A percentile compares a stretch with the other conserved stretches of the same genome.
These are phyloP conservation scores for Zymoseptoria crescenta DNA, from an alignment of 2,329 filamentous ascomycete genomes.

Conservation along the genomic window DNA sequence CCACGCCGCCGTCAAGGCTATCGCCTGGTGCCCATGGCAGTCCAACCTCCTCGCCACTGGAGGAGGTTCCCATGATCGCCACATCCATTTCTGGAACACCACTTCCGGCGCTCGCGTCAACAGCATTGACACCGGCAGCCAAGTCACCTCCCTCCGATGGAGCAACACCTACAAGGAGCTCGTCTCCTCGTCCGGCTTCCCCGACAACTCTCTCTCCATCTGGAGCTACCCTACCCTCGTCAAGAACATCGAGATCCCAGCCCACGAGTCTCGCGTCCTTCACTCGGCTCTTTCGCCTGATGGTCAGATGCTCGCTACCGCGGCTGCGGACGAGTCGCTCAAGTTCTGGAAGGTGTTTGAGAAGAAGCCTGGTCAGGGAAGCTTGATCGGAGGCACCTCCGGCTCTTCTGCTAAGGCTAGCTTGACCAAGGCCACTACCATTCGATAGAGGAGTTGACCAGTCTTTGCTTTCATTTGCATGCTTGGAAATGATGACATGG, in stretches of 20 bases:
- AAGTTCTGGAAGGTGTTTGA: slow-evolving; percentile 99
- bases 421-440: slow-evolving; percentile 89
- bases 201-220: slow-evolving; percentile 98
- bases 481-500: background rate
- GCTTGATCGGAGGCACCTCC: slow-evolving; percentile 55
- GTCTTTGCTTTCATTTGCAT: background rate
- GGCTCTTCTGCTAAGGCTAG: slow-evolving; percentile 64
- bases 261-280: slow-evolving; percentile 91
- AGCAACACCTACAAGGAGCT: slow-evolving; percentile 97
- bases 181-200: slow-evolving; percentile 93
- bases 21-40: slow-evolving; percentile 99
- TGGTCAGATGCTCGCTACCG: slow-evolving; percentile 94
- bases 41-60: slow-evolving; percentile 93
- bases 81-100: slow-evolving; percentile 99
- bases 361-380: slow-evolving; percentile 79
- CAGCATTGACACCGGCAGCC: slow-evolving; percentile 96
- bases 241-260: slow-evolving; percentile 95
- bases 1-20: slow-evolving; percentile 94
- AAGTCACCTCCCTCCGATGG: slow-evolving; percentile 95
- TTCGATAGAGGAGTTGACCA: slow-evolving; percentile 18
- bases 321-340: slow-evolving; percentile 89
- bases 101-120: slow-evolving; percentile 96
- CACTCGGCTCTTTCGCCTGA: slow-evolving; percentile 97
- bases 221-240: slow-evolving; percentile 98
- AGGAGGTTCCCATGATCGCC: slow-evolving; percentile 89